Evolutionary conservation across 2,329 filamentous ascomycete genomes (phyloP).

Genomic region (Chaetomiaceae sp.): DNA sequence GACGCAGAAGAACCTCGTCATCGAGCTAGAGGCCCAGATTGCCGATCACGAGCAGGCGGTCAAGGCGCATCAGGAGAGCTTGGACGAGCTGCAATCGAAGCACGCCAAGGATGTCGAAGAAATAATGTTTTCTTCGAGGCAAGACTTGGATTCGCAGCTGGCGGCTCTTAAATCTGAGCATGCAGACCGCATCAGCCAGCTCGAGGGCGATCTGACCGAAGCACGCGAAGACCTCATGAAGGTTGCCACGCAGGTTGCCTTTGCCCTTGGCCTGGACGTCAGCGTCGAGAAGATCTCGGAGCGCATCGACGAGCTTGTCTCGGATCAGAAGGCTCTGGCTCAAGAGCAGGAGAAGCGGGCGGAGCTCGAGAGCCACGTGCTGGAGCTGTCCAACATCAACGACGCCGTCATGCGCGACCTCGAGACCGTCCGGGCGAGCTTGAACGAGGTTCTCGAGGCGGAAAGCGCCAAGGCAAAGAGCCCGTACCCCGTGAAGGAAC

Average conservation of each 20-base stretch:
- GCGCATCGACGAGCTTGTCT: constrained; percentile 53
- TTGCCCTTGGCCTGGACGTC: constrained; percentile 57
- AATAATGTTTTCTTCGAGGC: constrained; percentile 46
- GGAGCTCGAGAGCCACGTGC: constrained; percentile 53
- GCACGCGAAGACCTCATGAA: constrained; percentile 64
- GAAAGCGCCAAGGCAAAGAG: constrained; percentile 43
- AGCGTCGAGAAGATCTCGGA: constrained; percentile 65
- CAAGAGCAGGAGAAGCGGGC: constrained; percentile 55
- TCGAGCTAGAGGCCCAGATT: constrained; percentile 56
- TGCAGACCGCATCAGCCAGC: constrained; percentile 48
- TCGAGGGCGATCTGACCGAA: constrained; percentile 60
- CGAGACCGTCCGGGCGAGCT: constrained; percentile 52
- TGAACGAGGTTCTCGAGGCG: constrained; percentile 51
- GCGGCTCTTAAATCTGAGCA: constrained; percentile 58
- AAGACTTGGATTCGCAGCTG: constrained; percentile 55
- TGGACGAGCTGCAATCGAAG: constrained; percentile 46
- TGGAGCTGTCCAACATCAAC: constrained; percentile 54
- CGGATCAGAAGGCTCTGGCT: constrained; percentile 55
- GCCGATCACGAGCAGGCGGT: constrained; percentile 55
- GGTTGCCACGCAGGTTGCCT: constrained; percentile 59
- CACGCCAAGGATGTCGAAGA: constrained; percentile 44
- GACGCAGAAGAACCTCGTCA: constrained; percentile 45
- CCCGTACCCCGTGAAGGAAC: constrained; percentile 48
- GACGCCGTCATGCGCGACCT: constrained; percentile 59
- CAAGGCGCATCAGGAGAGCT: constrained; percentile 48